A percentile compares a stretch with the other conserved stretches of the same genome.
phyloP scores from a whole-genome alignment of 2,329 filamentous ascomycete species.

The Grosmannia penicillata region DNA sequence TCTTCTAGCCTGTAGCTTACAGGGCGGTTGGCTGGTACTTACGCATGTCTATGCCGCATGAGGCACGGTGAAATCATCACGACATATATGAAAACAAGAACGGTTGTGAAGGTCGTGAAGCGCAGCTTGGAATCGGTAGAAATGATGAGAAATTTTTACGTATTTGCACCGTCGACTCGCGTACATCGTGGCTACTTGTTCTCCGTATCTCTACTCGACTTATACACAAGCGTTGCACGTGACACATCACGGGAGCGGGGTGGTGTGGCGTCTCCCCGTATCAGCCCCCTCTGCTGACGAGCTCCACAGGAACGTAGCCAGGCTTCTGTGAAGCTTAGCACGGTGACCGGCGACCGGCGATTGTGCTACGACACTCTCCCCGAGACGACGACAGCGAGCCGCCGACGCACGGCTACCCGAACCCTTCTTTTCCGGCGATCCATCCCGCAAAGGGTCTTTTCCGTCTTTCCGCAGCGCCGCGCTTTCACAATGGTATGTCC shows the following conservation, averaged over 20 bases:
- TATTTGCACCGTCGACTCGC: too few relatives aligned
- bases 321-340: too few relatives aligned
- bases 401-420: not conserved
- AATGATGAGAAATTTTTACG: too few relatives aligned
- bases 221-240: not conserved
- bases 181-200: too few relatives aligned
- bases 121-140: too few relatives aligned
- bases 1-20: not conserved
- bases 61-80: not conserved
- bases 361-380: not conserved
- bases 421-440: not conserved
- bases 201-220: too few relatives aligned
- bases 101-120: too few relatives aligned
- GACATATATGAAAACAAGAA: too few relatives aligned
- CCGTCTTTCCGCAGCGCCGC: too few relatives aligned
- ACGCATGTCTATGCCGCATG: too few relatives aligned
- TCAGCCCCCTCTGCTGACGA: not conserved
- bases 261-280: not conserved
- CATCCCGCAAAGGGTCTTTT: not conserved
- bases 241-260: not conserved
- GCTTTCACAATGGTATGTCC: too few relatives aligned
- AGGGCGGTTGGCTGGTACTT: not conserved
- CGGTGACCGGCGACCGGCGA: not conserved
- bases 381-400: not conserved
- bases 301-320: not conserved